Conservation (phyloP, 2,329 filamentous ascomycete genomes). For the Aschersonia sp. region DNA sequence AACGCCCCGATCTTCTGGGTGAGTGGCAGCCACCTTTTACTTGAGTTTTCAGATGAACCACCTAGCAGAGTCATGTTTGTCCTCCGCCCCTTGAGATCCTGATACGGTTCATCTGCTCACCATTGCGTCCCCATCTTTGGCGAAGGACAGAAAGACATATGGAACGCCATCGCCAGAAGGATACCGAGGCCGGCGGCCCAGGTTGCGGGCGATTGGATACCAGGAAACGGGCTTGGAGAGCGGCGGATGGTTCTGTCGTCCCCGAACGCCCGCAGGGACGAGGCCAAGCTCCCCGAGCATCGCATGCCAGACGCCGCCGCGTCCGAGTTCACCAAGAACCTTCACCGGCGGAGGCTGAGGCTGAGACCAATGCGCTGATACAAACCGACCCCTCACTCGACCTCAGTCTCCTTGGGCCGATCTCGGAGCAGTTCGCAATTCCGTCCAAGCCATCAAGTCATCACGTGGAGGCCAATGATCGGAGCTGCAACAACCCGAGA, state of each 20-base stretch:
- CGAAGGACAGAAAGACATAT: constrained; percentile 37
- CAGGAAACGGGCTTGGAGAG: constrained; percentile 40
- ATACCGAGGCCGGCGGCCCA: constrained; percentile 38
- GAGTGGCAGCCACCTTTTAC: constrained; percentile 1
- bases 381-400: neutral
- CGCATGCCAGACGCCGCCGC: constrained; percentile 1
- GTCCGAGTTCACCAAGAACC: neutral
- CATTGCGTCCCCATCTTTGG: no score
- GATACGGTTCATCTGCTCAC: no score
- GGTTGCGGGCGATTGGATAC: constrained; percentile 36
- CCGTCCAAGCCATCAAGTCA: neutral
- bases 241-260: constrained; percentile 36
- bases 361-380: neutral
- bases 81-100: no score
- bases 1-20: constrained; percentile 37
- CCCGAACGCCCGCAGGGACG: constrained; percentile 18
- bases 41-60: neutral
- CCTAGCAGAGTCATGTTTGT: no score
- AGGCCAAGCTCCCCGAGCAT: neutral
- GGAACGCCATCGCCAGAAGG: constrained; percentile 35
- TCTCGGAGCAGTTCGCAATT: neutral
- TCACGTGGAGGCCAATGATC: neutral
- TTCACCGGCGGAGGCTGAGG: neutral
- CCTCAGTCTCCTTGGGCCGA: neutral
- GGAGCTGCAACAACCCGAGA: neutral